Evolutionary conservation across 2,329 filamentous ascomycete genomes (phyloP), one percentile per base, ranked within the genome.

Genomic region (Rugonectria rugulosa): DNA sequence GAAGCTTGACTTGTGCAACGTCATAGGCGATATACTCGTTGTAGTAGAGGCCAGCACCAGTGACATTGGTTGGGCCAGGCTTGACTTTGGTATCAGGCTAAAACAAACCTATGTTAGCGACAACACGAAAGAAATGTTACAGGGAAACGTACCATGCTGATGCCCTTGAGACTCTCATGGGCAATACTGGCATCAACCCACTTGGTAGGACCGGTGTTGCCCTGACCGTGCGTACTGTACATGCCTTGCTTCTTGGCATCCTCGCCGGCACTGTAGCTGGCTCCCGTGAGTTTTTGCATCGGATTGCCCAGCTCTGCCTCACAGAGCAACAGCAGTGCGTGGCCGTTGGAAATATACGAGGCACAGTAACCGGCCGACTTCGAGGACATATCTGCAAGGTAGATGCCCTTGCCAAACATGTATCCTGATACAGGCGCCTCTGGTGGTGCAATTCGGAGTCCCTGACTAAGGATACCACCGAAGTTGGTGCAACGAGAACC

Each of bases 321-420:
- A 66, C 92, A 96, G 2, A 97, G 86, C 15, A 97, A 81, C 4
- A 96, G 78, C 3, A 97, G 78, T 0, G 87, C 92, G 19, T 87
- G 85, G 17, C 85, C 83, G n/a, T 81, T 83, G n/a, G 88, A 89
- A 56, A 77, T 81, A 61, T 75, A 70, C 0, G 85, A 70, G 47
- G 73, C 82, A 70, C 91, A 95, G 75, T 96, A 96, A 65, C 85
- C 85, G 14, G 91, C 91, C 2, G 88, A 92, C 75, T 96, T 96
- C 70, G 85, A 89, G 0, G 86, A 89, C 81, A 92, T 92, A 67
- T 96, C 91, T 3, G 91, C 91, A 2, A 96, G 82, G 69, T 96
- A 96, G 41, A 96, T 89, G 38, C 92, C 92, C 73, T 96, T 96
- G 53, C 89, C 92, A 63, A 96, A 96, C 89, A 94, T 94, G 77